Conservation (phyloP, 1,139 yeast genomes). For the Nakaseomyces glabratus region DNA sequence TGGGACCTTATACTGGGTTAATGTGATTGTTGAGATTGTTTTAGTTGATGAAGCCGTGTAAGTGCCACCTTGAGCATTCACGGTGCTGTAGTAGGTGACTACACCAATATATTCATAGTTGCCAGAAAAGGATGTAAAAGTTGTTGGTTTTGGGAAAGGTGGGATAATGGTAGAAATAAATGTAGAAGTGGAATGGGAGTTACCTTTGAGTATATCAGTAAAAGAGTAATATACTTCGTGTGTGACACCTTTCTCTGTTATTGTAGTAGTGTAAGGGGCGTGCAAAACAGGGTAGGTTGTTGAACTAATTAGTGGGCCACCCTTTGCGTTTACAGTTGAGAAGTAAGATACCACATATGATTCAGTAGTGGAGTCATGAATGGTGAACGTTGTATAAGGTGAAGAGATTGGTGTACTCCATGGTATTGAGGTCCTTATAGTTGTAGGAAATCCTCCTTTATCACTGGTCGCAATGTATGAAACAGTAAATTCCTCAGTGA, state of each 20-base stretch:
- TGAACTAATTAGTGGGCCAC: conserved; percentile 1
- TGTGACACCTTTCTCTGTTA: neutral
- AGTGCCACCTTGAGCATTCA: neutral
- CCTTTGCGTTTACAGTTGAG: neutral
- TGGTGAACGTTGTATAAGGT: neutral
- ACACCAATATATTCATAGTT: conserved; percentile 1
- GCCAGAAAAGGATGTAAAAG: neutral
- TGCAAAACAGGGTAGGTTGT: neutral
- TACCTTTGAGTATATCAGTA: neutral
- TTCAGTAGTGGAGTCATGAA: neutral
- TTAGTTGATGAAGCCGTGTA: neutral
- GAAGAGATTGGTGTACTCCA: neutral
- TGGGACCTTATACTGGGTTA: neutral
- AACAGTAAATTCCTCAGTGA: neutral
- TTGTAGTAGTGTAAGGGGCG: neutral
- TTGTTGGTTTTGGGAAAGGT: conserved; percentile 1
- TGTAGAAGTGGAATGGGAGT: neutral
- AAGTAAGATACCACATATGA: neutral
- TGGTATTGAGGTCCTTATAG: neutral
- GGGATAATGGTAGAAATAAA: conserved; percentile 1
- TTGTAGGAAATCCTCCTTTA: neutral
- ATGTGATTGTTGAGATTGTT: neutral
- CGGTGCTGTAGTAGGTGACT: neutral
- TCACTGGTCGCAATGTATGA: neutral
- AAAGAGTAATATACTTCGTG: conserved; percentile 3